Evolutionary conservation across 139 green algal species (phyloP).

Genomic region (Microglena sp.): DNA sequence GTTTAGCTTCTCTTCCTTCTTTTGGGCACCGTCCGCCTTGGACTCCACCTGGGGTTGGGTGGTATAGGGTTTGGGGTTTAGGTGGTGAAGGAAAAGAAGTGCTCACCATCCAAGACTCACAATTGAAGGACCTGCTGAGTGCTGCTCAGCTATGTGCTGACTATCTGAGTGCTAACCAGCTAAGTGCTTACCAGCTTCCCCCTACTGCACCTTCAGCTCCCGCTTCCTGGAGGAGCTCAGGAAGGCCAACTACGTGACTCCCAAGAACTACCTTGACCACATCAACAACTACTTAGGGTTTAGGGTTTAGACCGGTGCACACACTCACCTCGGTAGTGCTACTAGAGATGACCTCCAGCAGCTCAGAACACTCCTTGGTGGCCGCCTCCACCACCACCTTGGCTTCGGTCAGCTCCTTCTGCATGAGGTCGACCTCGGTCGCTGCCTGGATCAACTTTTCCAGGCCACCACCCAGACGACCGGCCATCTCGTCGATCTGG

Average conservation of each 20-base stretch:
- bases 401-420: constrained; percentile 67
- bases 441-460: constrained; percentile 77
- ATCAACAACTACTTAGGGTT: constrained; percentile 82
- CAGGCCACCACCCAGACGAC: constrained; percentile 60
- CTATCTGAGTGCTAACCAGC: too few species aligned
- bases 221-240: constrained; percentile 49
- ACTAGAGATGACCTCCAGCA: constrained; percentile 69
- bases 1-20: constrained; percentile 70
- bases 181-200: too few species aligned
- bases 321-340: too few species aligned
- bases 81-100: constrained; percentile 47
- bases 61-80: constrained; percentile 64
- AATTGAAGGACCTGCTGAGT: too few species aligned
- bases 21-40: constrained; percentile 54
- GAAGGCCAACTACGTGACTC: constrained; percentile 84
- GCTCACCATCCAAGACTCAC: too few species aligned
- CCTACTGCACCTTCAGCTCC: constrained; percentile 17
- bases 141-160: too few species aligned
- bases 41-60: too few species aligned
- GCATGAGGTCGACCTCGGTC: constrained; percentile 72
- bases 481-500: constrained; percentile 43
- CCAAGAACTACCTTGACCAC: constrained; percentile 92
- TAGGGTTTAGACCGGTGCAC: too few species aligned
- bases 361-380: constrained; percentile 71
- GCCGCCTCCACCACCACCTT: constrained; percentile 71